Percentiles rank a stretch among this genome's conserved stretches.
Evolutionary conservation across 1,284 basidiomycete genomes (phyloP).

Genomic region (Pseudozyma sp.): DNA sequence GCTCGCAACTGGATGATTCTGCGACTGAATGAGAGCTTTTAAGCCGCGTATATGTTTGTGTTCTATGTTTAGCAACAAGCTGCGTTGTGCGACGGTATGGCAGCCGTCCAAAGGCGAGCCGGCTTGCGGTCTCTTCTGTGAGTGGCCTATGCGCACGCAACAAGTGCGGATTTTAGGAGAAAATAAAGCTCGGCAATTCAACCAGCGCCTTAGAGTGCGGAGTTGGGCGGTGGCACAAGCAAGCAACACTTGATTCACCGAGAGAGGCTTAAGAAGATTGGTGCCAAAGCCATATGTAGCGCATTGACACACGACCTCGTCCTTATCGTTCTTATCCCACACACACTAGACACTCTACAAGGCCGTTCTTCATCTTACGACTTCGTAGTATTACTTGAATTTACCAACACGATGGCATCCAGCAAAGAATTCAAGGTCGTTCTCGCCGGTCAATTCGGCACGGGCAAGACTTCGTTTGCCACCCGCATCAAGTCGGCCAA

Average conservation of each 20-base stretch:
- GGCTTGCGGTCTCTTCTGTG: background rate
- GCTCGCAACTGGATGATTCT: too few species aligned
- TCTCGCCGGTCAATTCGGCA: slow-evolving; percentile 46
- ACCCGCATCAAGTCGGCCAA: slow-evolving; percentile 48
- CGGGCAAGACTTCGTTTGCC: slow-evolving; percentile 49
- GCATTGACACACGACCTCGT: background rate
- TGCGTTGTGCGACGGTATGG: too few species aligned
- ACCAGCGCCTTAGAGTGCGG: background rate
- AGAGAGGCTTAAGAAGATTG: background rate
- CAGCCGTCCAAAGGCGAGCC: too few species aligned
- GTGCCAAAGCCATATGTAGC: too few species aligned
- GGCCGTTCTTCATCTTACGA: background rate
- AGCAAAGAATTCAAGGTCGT: slow-evolving; percentile 52
- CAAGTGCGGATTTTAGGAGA: slow-evolving; percentile 2
- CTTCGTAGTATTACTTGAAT: too few species aligned
- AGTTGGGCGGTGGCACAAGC: slow-evolving; percentile 5
- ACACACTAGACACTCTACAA: background rate
- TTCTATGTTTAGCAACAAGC: slow-evolving; percentile 9
- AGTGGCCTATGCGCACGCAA: background rate
- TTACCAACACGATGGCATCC: slow-evolving; percentile 26
- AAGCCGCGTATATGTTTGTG: too few species aligned
- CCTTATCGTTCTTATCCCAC: background rate
- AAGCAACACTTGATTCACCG: background rate
- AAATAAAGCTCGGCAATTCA: slow-evolving; percentile 12
- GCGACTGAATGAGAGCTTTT: too few species aligned